These are phyloP conservation scores for Cordyceps cateniannulata DNA, from an alignment of 2,329 filamentous ascomycete genomes.

Conservation along the genomic window DNA sequence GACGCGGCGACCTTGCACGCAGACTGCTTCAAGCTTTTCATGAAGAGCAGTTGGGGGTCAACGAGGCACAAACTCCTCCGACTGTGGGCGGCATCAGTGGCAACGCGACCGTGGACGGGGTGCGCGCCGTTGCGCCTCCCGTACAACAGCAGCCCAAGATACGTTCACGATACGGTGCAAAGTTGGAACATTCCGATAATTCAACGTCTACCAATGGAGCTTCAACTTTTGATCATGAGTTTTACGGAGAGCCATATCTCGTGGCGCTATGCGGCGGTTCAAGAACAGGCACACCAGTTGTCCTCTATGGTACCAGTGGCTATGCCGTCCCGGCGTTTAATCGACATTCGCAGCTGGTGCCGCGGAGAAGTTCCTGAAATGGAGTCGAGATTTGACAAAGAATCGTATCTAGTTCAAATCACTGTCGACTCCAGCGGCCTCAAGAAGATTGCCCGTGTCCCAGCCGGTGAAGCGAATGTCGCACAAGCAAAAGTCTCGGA, in stretches of 20 bases:
- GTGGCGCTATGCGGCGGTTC: neutral
- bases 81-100: neutral
- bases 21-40: neutral
- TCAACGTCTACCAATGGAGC: neutral
- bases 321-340: neutral
- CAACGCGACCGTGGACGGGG: neutral
- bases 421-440: neutral
- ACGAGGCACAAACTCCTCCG: neutral
- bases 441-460: neutral
- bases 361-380: neutral
- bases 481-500: neutral
- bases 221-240: neutral
- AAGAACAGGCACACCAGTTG: neutral
- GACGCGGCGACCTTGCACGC: neutral
- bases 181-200: neutral
- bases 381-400: neutral
- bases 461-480: neutral
- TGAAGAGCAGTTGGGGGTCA: neutral
- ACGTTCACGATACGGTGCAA: neutral
- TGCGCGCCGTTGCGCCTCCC: neutral
- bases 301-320: neutral
- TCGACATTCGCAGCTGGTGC: neutral
- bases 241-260: neutral
- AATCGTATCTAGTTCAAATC: neutral
- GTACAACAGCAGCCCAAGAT: neutral